Conservation (phyloP, 352 stramenopile genomes). For the Pythium dissotocum region DNA sequence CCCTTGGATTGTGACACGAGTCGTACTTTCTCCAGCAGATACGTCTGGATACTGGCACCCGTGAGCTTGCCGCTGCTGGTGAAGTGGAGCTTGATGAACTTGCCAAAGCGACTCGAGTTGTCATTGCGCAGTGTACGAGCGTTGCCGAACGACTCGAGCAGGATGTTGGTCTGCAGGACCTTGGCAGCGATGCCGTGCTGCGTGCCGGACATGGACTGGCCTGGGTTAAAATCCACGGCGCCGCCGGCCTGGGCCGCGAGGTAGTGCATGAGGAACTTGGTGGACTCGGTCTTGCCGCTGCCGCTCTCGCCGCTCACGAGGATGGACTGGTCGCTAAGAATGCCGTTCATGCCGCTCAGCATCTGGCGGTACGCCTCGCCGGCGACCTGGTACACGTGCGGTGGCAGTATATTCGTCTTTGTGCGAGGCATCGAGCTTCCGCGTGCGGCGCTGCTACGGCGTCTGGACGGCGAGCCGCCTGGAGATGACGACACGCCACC, state of each 20-base stretch:
- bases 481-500: conserved; percentile 11
- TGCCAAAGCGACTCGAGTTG: conserved; percentile 91
- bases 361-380: conserved; percentile 82
- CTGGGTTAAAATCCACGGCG: conserved; percentile 63
- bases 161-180: conserved; percentile 89
- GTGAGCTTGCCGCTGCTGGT: conserved; percentile 66
- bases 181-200: conserved; percentile 75
- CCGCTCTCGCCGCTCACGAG: conserved; percentile 86
- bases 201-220: conserved; percentile 33
- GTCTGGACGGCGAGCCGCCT: conserved; percentile 10
- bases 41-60: conserved; percentile 90
- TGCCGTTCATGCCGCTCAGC: conserved; percentile 59
- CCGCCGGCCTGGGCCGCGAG: conserved; percentile 69
- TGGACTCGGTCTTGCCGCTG: conserved; percentile 89
- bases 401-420: conserved; percentile 38
- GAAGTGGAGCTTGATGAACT: conserved; percentile 93
- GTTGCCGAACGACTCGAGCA: conserved; percentile 91
- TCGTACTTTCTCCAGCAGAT: conserved; percentile 94
- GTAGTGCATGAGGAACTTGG: conserved; percentile 90
- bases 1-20: conserved; percentile 80
- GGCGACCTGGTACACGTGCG: conserved; percentile 87
- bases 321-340: conserved; percentile 76
- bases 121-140: conserved; percentile 87
- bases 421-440: conserved; percentile 7
- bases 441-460: conserved; percentile 13